Base-by-base conservation (phyloP, 345 rosid genomes). In the Microcos paniculata region DNA sequence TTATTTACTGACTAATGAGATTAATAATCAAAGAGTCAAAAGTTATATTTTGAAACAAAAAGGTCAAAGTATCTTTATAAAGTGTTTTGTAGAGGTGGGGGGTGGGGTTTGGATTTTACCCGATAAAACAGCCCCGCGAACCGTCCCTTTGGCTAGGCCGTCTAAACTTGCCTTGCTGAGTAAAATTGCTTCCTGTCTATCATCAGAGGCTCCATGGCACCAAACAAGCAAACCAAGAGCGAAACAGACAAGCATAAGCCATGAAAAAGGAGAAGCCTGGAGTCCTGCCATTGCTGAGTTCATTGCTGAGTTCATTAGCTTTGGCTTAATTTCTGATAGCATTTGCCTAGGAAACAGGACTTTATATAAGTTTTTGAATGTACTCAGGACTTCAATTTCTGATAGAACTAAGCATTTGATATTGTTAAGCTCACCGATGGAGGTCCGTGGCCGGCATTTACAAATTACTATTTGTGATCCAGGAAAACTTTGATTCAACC, bases 61-160 rank as follows among this genome's bases (percentile, higher is more conserved):
- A n/a, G n/a, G n/a, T n/a, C n/a, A n/a, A n/a, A n/a, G n/a, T n/a
- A n/a, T n/a, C n/a, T n/a, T n/a, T n/a, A n/a, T n/a, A n/a, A n/a
- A n/a, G n/a, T n/a, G n/a, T n/a, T n/a, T n/a, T n/a, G n/a, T n/a
- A n/a, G n/a, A n/a, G n/a, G n/a, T n/a, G n/a, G n/a, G n/a, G n/a
- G n/a, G n/a, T n/a, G n/a, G n/a, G n/a, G n/a, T n/a, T n/a, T n/a
- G n/a, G n/a, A n/a, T n/a, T n/a, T n/a, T n/a, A n/a, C n/a, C n/a
- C n/a, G 81, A 66, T 0, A 85, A 85, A 49, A 84, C 87, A 0
- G 74, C 85, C 0, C 83, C 87, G 0, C 83, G 74, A 30, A 75
- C 84, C 3, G 71, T 75, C 4, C 85, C 87, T 21, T 9, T 8
- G 49, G 73, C 81, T 1, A 79, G 46, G 12, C 85, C 87, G 0